Conservation (phyloP, 192 early-diverging fungal genomes). For the Obelidium mucronatum region DNA sequence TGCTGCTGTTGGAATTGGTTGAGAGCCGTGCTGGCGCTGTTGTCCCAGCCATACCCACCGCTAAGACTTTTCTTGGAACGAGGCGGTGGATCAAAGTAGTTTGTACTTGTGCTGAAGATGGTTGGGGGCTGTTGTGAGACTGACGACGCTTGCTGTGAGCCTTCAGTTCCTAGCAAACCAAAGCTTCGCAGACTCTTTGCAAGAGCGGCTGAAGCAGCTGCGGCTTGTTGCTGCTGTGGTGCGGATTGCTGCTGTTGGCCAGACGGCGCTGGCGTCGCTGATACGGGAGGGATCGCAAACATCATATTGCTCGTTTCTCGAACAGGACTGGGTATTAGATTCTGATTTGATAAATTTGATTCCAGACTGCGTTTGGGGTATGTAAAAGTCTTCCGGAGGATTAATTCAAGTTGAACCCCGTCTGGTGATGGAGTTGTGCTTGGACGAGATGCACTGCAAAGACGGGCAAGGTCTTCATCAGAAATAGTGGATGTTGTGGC, state of each 20-base stretch:
- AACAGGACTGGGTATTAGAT: no score
- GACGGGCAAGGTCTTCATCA: slow-evolving; percentile 80
- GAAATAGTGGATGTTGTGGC: slow-evolving; percentile 4
- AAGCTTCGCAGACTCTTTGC: no score
- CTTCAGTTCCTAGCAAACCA: no score
- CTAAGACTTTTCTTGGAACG: no score
- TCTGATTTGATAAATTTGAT: background rate
- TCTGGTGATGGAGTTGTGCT: background rate
- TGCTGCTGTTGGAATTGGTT: background rate
- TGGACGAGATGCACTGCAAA: slow-evolving; percentile 56
- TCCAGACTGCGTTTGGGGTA: background rate
- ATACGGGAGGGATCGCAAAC: background rate
- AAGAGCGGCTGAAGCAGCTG: no score
- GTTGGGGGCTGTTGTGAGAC: background rate
- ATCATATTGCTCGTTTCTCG: background rate
- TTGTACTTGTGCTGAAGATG: slow-evolving; percentile 15
- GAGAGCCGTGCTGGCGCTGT: background rate
- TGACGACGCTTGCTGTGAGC: slow-evolving; percentile 1
- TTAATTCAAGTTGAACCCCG: background rate
- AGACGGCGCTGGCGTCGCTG: slow-evolving; percentile 14
- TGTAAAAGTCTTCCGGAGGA: slow-evolving; percentile 10
- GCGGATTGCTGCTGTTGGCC: no score
- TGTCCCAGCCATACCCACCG: no score
- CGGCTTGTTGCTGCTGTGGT: no score
- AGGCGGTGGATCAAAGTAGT: no score